Evolutionary conservation across 108 stramenopile genomes (phyloP).

Genomic region (Asterionellopsis glacialis): DNA sequence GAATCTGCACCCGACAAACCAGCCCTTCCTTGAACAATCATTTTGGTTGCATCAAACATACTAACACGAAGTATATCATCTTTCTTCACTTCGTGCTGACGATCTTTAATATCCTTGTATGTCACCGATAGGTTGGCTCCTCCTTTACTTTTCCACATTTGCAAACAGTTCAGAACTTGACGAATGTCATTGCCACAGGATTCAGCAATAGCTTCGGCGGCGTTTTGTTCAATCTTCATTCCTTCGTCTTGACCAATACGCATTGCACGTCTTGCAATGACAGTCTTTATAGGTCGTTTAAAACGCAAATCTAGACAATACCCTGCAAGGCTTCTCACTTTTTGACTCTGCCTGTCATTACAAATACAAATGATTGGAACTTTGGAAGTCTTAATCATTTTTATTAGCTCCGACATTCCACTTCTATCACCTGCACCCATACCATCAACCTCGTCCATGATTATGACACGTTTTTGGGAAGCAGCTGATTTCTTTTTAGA

Average conservation of each 20-base stretch:
- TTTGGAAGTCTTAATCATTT: constrained; percentile 91
- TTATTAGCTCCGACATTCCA: constrained; percentile 91
- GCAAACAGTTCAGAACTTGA: constrained; percentile 88
- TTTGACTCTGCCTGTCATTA: constrained; percentile 92
- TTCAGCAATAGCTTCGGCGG: constrained; percentile 93
- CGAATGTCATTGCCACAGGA: constrained; percentile 96
- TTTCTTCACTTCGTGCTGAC: constrained; percentile 65
- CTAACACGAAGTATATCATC: constrained; percentile 88
- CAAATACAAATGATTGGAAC: constrained; percentile 99
- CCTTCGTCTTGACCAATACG: constrained; percentile 82
- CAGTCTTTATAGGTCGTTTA: constrained; percentile 70
- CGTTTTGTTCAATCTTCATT: constrained; percentile 79
- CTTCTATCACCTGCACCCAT: constrained; percentile 94
- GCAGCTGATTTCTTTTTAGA: neutral
- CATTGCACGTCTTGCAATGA: constrained; percentile 74
- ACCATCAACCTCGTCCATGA: constrained; percentile 99
- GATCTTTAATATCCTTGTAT: constrained; percentile 78
- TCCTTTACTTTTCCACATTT: constrained; percentile 91
- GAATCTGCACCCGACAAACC: constrained; percentile 51
- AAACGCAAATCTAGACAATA: constrained; percentile 93
- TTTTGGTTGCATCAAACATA: constrained; percentile 87
- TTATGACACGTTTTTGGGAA: constrained; percentile 63
- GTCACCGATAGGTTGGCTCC: constrained; percentile 37
- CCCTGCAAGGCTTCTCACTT: constrained; percentile 80
- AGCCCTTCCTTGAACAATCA: constrained; percentile 72